Evolutionary conservation across 225 moss, liverwort and hornwort genomes (phyloP).

Genomic region (Takakia lepidozioides): DNA sequence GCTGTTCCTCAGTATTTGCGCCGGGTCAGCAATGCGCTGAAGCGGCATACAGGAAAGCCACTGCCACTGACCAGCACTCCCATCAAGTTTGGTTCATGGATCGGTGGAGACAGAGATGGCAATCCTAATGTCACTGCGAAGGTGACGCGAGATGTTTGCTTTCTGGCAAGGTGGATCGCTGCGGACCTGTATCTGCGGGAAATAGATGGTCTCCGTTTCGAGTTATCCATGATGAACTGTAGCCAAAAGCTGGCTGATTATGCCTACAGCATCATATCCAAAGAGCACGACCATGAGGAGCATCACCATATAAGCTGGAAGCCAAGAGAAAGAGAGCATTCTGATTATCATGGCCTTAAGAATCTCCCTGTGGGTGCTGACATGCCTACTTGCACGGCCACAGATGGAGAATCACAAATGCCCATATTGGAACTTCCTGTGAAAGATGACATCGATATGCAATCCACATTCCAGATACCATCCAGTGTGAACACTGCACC

Average conservation of each 20-base stretch:
- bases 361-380: constrained; percentile 75
- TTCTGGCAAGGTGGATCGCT: constrained; percentile 81
- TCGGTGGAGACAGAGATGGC: constrained; percentile 83
- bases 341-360: constrained; percentile 59
- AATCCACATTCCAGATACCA: constrained; percentile 41
- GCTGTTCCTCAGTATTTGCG: constrained; percentile 81
- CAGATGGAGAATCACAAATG: constrained; percentile 70
- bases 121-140: constrained; percentile 86
- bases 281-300: constrained; percentile 68
- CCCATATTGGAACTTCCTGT: constrained; percentile 64
- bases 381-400: constrained; percentile 57
- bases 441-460: constrained; percentile 49
- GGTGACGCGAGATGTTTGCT: constrained; percentile 75
- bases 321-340: constrained; percentile 49
- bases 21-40: constrained; percentile 77
- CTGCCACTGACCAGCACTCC: constrained; percentile 67
- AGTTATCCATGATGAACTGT: constrained; percentile 70
- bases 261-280: constrained; percentile 61
- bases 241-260: constrained; percentile 67
- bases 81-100: constrained; percentile 89
- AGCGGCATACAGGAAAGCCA: constrained; percentile 63
- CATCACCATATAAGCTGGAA: constrained; percentile 77
- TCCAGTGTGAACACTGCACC: constrained; percentile 42
- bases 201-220: constrained; percentile 75
- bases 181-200: constrained; percentile 75